Evolutionary conservation across 1,284 basidiomycete genomes (phyloP), one percentile per base, ranked within the genome.

Genomic region (Rhodotorula sp.): DNA sequence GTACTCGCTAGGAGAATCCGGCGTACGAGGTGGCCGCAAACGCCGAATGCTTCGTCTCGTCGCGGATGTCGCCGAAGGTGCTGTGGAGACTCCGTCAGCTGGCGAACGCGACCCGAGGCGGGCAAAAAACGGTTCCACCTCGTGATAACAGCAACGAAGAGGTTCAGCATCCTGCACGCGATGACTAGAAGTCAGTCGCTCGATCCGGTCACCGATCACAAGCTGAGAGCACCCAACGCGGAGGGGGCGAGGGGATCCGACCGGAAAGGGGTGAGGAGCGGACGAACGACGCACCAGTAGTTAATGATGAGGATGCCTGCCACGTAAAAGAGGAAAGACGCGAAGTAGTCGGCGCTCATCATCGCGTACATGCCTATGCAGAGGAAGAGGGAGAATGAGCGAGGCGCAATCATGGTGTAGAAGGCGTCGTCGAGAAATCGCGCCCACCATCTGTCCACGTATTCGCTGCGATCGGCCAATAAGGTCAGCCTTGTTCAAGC

Each of bases 331-430:
- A 94, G 82, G 75, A 86, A 89, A 0, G 93, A 92, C 11, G 89
- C 81, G 78, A 91, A 92, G 81, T 90, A 95, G 79, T 99, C 95
- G 2, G 94, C 85, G 76, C 94, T 91, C 81, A 97, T 91, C 84
- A 92, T 89, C 54, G 83, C 80, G 80, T 97, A 98, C 95, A 98
- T 97, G 68, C 90, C 82, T 61, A 50, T 20, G 34, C 8, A n/a
- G 4, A 40, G 37, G 8, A 40, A 22, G 6, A 6, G n/a, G 2
- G 30, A 31, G 26, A 31, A 34, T 20, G 24, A 18, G 31, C 8
- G 37, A 13, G 4, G 10, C 13, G 20, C 34, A 10, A 24, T 51
- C 59, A 8, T 10, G 34, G 20, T 8, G 9, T n/a, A 18, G 47
- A 13, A 10, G 30, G 1, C 20, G 37, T 40, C 37, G 37, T 13